Evolutionary conservation across 805 yeast species (phyloP).

Genomic region (Kluyveromyces siamensis): DNA sequence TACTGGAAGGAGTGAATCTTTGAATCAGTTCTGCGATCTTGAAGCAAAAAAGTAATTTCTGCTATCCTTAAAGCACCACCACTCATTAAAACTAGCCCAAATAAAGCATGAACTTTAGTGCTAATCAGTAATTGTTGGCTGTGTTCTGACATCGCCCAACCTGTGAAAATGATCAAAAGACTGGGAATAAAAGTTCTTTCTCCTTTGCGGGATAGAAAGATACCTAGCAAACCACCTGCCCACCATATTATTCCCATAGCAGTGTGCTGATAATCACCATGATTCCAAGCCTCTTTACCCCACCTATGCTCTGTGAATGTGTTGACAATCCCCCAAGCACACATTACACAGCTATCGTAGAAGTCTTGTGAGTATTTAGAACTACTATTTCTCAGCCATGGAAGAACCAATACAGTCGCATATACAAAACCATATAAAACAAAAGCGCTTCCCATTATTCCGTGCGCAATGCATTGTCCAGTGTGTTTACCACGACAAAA

Average conservation of each 20-base stretch:
- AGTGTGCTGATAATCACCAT: constrained; percentile 92
- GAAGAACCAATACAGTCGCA: constrained; percentile 55
- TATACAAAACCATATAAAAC: constrained; percentile 70
- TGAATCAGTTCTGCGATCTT: constrained; percentile 41
- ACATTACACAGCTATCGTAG: constrained; percentile 73
- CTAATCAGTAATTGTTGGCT: constrained; percentile 66
- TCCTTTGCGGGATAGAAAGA: constrained; percentile 61
- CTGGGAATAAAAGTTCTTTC: constrained; percentile 74
- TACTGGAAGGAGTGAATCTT: constrained; percentile 71
- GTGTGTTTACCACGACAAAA: constrained; percentile 78
- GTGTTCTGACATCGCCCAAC: constrained; percentile 92
- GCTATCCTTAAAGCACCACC: constrained; percentile 72
- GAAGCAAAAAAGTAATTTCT: constrained; percentile 70
- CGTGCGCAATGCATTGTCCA: constrained; percentile 96
- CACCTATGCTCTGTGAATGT: constrained; percentile 96
- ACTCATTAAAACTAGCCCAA: constrained; percentile 69
- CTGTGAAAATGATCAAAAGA: constrained; percentile 73
- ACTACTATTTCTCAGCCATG: constrained; percentile 57
- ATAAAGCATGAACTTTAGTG: constrained; percentile 80
- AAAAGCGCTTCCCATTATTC: constrained; percentile 91
- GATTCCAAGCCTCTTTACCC: constrained; percentile 83
- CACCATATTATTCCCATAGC: constrained; percentile 97
- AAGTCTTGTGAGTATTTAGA: constrained; percentile 66
- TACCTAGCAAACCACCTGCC: constrained; percentile 85
- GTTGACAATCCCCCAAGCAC: constrained; percentile 85